Evolutionary conservation across 257 asterid species (phyloP).

Genomic region (Thymus mandschuricus): DNA sequence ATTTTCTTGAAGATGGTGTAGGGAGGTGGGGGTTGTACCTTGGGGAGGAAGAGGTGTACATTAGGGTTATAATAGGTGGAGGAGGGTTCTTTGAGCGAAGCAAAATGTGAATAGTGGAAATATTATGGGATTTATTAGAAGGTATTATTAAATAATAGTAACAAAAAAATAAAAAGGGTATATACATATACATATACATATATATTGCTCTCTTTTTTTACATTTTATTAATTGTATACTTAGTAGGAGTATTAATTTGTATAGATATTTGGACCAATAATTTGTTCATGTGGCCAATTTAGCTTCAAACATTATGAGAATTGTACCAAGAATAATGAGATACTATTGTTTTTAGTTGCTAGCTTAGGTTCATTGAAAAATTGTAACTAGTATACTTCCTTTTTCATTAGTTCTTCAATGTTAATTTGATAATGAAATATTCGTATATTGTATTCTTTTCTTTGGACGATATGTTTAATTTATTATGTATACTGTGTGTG

Average conservation of each 20-base stretch:
- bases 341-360: constrained; percentile 6
- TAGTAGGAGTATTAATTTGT: constrained; percentile 24
- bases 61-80: background rate
- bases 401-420: background rate
- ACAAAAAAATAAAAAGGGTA: too few relatives aligned
- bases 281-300: background rate
- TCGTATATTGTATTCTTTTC: background rate
- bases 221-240: constrained; percentile 15
- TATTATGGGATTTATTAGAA: background rate
- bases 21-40: constrained; percentile 26
- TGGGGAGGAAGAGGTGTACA: constrained; percentile 35
- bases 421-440: background rate
- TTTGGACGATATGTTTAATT: background rate
- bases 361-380: constrained; percentile 9
- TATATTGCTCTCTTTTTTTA: background rate
- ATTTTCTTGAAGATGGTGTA: background rate
- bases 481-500: too few relatives aligned
- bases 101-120: constrained; percentile 43
- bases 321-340: constrained; percentile 19
- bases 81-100: constrained; percentile 26
- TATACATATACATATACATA: constrained; percentile 13
- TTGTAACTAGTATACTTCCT: constrained; percentile 9
- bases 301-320: background rate
- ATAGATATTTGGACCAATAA: constrained; percentile 38
- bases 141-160: background rate